Evolutionary conservation across 192 early-diverging fungal genomes (phyloP), one percentile per base, ranked within the genome.

Genomic region (Coemansia interrupta): DNA sequence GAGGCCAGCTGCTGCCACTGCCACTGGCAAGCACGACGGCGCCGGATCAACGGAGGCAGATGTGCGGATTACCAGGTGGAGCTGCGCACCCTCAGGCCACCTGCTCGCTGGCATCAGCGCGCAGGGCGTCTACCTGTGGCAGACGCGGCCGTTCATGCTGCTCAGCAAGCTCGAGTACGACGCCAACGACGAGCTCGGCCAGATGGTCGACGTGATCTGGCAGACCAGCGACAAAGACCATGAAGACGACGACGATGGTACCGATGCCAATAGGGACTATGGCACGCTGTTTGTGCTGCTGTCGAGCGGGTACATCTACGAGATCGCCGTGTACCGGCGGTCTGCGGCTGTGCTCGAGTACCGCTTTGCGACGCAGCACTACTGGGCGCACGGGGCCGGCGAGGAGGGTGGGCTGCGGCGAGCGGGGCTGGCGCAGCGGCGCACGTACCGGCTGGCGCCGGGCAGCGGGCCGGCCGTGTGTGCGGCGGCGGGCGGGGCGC

Each of bases 41-140:
- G 22, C 36, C 22, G 23, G 59, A 26, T 22, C 55, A 15, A 18
- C 28, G 18, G 18, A 11, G n/a, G 32, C 40, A 14, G 50, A 63
- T 40, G 4, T n/a, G 23, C 26, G 28, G 23, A 42, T 71, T 14
- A 47, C 67, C 18, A 58, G 60, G 32, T 78, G 74, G 68, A 60
- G 59, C 8, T 29, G 51, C 13, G 63, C 69, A 2, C 66, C 73
- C 14, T 60, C 67, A 28, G 58, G 73, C 5, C 26, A 36, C 22
- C 38, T 72, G 17, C 49, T 81, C 8, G 64, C 63, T 0, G 72
- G 68, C 0, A 62, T 76, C 12, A 75, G 73, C 5, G 20, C 28
- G 11, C 63, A 62, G 38, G 57, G 63, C 55, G 43, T 81, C 15
- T 67, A 76, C 42, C 49, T 81, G 30, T 81, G 79, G 79, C 60